Evolutionary conservation across 305 asterid species (phyloP).

Genomic region (Coffea humblotiana): DNA sequence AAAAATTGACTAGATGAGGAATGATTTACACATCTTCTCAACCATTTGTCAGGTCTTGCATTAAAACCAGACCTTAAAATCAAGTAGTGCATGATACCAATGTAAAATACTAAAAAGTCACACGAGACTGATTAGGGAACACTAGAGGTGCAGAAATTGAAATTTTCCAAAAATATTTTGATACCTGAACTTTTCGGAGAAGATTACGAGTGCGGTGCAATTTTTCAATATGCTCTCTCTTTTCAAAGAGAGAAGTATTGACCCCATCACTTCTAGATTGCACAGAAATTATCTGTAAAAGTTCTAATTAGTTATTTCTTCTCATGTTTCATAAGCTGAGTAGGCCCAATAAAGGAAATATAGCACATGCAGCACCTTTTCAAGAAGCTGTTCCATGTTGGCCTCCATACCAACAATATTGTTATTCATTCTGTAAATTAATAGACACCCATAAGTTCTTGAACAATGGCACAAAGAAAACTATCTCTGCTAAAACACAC

Average conservation of each 20-base stretch:
- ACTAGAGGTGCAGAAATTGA: background rate
- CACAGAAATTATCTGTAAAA: constrained; percentile 81
- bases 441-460: background rate
- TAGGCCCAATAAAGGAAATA: constrained; percentile 21
- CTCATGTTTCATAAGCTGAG: constrained; percentile 17
- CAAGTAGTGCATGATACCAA: background rate
- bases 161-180: background rate
- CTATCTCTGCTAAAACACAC: background rate
- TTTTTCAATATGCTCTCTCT: constrained; percentile 95
- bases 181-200: constrained; percentile 92
- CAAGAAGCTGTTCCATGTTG: constrained; percentile 96
- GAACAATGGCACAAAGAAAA: constrained; percentile 9
- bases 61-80: background rate
- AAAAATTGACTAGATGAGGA: background rate
- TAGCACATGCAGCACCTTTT: constrained; percentile 67
- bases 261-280: constrained; percentile 95
- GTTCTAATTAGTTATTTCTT: constrained; percentile 13
- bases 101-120: background rate
- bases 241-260: constrained; percentile 85
- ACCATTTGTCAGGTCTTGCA: background rate
- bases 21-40: background rate
- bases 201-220: constrained; percentile 93
- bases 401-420: constrained; percentile 96
- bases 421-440: constrained; percentile 79
- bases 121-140: background rate